These are phyloP conservation scores for Encephalitozoon romaleae DNA, from an alignment of 371 early-diverging fungal species.

Conservation along the genomic window DNA sequence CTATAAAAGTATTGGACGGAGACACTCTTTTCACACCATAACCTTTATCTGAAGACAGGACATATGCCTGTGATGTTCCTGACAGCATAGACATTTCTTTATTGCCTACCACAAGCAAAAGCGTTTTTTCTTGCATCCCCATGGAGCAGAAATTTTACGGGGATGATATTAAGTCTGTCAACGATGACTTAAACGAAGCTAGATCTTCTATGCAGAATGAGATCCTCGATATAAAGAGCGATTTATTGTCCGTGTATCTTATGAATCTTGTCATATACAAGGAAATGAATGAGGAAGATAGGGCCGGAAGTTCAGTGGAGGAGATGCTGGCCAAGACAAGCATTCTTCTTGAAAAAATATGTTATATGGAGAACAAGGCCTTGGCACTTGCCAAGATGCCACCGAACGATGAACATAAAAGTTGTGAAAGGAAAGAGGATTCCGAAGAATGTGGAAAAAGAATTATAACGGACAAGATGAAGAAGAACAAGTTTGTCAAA, in stretches of 20 bases:
- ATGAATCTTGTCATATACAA: conserved; percentile 5
- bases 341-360: conserved; percentile 9
- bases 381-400: background rate
- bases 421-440: background rate
- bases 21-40: background rate
- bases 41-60: conserved; percentile 7
- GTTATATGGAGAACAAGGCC: background rate
- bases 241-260: background rate
- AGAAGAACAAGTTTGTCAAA: background rate
- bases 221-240: background rate
- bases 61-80: background rate
- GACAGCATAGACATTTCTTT: background rate
- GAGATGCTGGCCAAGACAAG: background rate
- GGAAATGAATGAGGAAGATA: background rate
- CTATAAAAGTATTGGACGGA: conserved; percentile 8
- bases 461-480: background rate
- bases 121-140: background rate
- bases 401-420: no score
- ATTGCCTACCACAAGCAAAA: background rate
- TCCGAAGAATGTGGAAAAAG: background rate
- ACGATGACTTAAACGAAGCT: background rate
- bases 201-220: background rate
- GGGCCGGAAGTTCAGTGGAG: background rate
- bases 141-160: background rate
- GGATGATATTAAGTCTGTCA: background rate